Evolutionary conservation across 305 asterid genomes (phyloP), one percentile per base, ranked within the genome.

Genomic region (Fraxinus xanthoxyloides): DNA sequence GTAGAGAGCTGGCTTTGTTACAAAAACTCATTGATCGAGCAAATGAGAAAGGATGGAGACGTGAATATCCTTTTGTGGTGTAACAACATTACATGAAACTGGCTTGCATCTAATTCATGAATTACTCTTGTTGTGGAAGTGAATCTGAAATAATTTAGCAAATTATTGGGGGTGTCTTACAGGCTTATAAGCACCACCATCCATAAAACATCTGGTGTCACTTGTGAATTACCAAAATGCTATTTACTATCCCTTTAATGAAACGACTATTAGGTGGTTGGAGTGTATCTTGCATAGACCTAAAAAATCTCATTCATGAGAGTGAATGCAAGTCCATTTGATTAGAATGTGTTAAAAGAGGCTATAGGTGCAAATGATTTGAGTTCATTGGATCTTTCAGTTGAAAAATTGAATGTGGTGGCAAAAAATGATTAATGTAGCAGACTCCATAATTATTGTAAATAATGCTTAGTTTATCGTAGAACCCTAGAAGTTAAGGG

Each of bases 21-120:
- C 84, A 78, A 76, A 74, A 46, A 24, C 92, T 65, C 80, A 91
- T 89, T 36, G 90, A 88, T 15, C 90, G 56, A 19, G 95, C 98
- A 84, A 91, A 92, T 84, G 98, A 92, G 85, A 93, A 94, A 92
- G 99, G 99, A 79, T 86, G 97, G 92, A 93, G 94, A 83, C 79
- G 86, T 3, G 88, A 92, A 94, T 95, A 95, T 95, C 99, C 98
- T 92, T 93, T 86, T 43, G 12, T 46, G 56, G 48, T 24, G 75
- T 87, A 77, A 72, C 63, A 82, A 34, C 74, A 56, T 67, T 79
- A 54, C 80, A 72, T 35, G 72, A 34, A 40, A 82, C 73, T 84
- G 24, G 46, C 67, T 80, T 67, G 15, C 74, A 40, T 75, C 59
- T 40, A 67, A 38, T 54, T 80, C 81, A 36, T 74, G 38, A 67